phyloP scores from a whole-genome alignment of 179 eudicot genomes.

The Silene noctiflora region DNA sequence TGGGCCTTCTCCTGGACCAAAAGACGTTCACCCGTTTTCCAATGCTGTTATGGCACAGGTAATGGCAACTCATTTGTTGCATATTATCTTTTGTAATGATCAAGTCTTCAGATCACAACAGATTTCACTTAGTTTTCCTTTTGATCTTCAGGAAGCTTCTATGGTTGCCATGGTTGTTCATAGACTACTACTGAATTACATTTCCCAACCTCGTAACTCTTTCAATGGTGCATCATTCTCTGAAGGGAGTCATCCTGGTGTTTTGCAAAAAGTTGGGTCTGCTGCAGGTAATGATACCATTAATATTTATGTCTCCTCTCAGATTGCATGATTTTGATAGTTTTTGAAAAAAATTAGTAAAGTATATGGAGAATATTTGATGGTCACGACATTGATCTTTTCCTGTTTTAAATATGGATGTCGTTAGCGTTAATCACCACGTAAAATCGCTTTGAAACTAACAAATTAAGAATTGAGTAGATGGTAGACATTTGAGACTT shows the following conservation, averaged over 20 bases:
- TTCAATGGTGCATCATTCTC: slow-evolving; percentile 49
- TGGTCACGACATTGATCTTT: background rate
- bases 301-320: slow-evolving; percentile 7
- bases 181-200: slow-evolving; percentile 72
- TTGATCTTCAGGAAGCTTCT: slow-evolving; percentile 58
- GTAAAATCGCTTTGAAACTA: too few species aligned
- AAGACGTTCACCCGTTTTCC: slow-evolving; percentile 72
- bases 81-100: background rate
- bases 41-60: slow-evolving; percentile 87
- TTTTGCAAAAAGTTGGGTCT: slow-evolving; percentile 79
- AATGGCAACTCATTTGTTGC: slow-evolving; percentile 5
- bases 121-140: slow-evolving; percentile 3
- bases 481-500: too few species aligned
- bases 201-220: slow-evolving; percentile 42
- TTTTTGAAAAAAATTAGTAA: background rate
- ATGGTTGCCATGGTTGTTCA: slow-evolving; percentile 58
- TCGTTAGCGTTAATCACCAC: background rate
- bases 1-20: slow-evolving; percentile 78
- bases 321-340: slow-evolving; percentile 1
- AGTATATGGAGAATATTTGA: background rate
- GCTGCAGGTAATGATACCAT: slow-evolving; percentile 63
- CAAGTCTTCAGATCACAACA: slow-evolving; percentile 12
- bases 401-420: background rate
- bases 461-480: too few species aligned
- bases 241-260: slow-evolving; percentile 69